Evolutionary conservation across 1,284 basidiomycete species (phyloP).

Genomic region (Trichosporon sp.): DNA sequence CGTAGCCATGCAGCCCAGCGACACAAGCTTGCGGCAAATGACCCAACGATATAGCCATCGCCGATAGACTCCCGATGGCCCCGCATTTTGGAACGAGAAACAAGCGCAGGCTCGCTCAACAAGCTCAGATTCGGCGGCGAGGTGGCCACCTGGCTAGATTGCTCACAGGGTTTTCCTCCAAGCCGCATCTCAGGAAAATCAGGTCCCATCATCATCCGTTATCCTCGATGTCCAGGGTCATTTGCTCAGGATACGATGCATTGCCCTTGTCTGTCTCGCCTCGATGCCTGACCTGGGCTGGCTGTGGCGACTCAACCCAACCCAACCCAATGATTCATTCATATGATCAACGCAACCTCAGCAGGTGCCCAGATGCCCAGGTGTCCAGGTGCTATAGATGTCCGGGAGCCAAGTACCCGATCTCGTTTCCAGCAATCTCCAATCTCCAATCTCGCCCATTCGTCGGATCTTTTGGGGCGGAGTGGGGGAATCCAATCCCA

Average conservation of each 20-base stretch:
- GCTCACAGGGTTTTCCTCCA: too few relatives aligned
- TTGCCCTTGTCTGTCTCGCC: too few relatives aligned
- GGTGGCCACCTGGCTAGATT: too few relatives aligned
- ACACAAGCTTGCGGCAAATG: too few relatives aligned
- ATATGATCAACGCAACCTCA: not conserved
- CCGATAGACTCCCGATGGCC: not conserved
- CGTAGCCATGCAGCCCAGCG: too few relatives aligned
- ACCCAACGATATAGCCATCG: not conserved
- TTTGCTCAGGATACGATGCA: too few relatives aligned
- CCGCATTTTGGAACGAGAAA: not conserved
- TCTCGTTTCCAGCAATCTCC: not conserved
- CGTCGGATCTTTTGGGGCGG: not conserved
- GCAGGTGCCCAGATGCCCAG: too few relatives aligned
- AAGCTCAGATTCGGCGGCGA: too few relatives aligned
- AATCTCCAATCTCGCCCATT: not conserved
- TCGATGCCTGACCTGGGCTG: too few relatives aligned
- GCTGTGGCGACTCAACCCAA: too few relatives aligned
- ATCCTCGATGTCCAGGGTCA: too few relatives aligned
- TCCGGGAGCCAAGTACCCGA: not conserved
- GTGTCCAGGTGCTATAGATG: not conserved
- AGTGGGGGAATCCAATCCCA: conserved; percentile 1
- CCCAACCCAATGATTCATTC: not conserved
- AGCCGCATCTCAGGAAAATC: not conserved
- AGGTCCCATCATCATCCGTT: not conserved
- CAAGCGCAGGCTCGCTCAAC: too few relatives aligned